phyloP scores from a whole-genome alignment of 257 asterid genomes.

The Solanum sitiens region DNA sequence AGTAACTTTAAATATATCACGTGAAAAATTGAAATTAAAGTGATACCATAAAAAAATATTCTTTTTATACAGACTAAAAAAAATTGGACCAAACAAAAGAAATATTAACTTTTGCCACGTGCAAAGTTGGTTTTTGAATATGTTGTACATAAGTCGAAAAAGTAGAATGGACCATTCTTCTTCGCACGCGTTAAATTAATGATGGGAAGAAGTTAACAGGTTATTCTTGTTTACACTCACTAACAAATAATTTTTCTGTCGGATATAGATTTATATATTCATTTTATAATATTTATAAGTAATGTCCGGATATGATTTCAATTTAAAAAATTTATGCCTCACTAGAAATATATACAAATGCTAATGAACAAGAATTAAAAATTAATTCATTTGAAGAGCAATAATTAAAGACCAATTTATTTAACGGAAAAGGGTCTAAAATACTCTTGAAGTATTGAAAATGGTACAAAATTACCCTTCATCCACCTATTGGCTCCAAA shows the following conservation, averaged over 20 bases:
- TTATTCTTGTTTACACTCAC: neutral
- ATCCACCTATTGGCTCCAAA: no score
- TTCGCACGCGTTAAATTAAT: neutral
- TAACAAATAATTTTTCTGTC: neutral
- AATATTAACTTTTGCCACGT: neutral
- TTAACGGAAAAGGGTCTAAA: no score
- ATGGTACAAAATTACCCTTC: no score
- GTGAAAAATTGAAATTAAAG: no score
- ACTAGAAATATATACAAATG: neutral
- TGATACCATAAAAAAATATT: no score
- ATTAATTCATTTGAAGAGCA: no score
- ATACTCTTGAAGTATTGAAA: no score
- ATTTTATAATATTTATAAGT: neutral
- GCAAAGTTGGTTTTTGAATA: neutral
- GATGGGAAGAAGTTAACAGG: neutral
- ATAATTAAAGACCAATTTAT: no score
- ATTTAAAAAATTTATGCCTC: neutral
- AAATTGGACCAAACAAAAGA: no score
- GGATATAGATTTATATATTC: neutral
- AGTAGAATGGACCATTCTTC: neutral
- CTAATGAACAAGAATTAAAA: neutral
- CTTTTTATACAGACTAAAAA: no score
- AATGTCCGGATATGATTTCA: neutral
- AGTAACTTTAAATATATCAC: fast-evolving
- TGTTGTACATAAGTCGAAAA: neutral